Conservation (phyloP, 495 filamentous ascomycete species). For the Neurospora sp. region DNA sequence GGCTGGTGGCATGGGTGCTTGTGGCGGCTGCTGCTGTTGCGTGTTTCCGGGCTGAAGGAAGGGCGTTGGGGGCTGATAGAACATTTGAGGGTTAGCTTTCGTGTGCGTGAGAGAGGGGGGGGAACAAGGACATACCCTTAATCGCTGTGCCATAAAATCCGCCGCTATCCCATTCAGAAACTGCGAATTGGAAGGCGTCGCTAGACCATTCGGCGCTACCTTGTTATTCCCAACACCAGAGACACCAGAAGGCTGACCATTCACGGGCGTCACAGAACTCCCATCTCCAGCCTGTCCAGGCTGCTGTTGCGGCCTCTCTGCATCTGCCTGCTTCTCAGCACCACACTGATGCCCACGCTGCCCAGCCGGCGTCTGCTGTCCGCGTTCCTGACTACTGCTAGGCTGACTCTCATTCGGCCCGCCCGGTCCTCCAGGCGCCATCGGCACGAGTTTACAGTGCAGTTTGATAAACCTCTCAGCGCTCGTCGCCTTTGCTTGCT, state of each 20-base stretch:
- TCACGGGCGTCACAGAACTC: neutral
- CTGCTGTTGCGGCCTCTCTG: constrained; percentile 1
- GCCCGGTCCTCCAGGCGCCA: constrained; percentile 26
- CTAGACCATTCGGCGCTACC: neutral
- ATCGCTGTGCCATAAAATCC: neutral
- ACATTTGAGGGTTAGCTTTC: neutral
- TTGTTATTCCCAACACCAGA: neutral
- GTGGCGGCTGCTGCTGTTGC: neutral
- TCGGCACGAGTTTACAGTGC: constrained; percentile 33
- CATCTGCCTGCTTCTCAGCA: neutral
- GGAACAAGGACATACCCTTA: neutral
- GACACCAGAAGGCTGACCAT: neutral
- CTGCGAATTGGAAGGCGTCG: neutral
- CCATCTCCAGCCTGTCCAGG: neutral
- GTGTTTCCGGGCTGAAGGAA: neutral
- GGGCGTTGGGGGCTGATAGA: neutral
- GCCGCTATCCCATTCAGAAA: neutral
- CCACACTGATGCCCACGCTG: neutral
- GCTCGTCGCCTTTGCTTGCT: constrained; percentile 28
- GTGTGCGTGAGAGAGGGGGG: neutral
- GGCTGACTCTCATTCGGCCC: constrained; percentile 8
- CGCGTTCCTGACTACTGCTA: neutral
- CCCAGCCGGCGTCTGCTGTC: neutral
- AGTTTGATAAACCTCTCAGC: constrained; percentile 30
- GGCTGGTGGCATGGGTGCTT: neutral